These are phyloP conservation scores for Nannizziopsis arthrosporioides DNA, from an alignment of 2,329 filamentous ascomycete genomes.

Conservation along the genomic window DNA sequence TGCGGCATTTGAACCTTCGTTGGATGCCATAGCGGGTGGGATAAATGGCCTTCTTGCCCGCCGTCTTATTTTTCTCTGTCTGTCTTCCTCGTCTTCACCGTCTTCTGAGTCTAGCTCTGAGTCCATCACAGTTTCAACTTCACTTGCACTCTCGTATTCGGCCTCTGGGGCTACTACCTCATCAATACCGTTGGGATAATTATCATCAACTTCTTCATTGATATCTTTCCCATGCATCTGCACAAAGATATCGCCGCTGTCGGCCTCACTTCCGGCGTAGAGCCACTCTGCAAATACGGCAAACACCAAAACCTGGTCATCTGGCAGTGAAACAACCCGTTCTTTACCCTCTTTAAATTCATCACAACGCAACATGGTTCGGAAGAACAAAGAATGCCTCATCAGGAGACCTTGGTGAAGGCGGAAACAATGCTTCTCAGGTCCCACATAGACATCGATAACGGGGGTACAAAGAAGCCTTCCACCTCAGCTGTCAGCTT, in stretches of 20 bases:
- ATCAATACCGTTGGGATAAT: too few species aligned
- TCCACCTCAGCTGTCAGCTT: not conserved
- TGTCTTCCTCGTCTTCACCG: not conserved
- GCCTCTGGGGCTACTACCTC: not conserved
- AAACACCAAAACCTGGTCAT: constrained; percentile 5
- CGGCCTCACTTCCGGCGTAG: constrained; percentile 2
- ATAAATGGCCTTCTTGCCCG: too few species aligned
- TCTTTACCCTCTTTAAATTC: constrained; percentile 3
- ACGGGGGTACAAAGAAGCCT: constrained; percentile 1
- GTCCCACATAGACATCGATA: not conserved
- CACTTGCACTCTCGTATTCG: not conserved
- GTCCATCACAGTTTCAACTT: not conserved
- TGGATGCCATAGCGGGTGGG: too few species aligned
- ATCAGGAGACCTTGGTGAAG: constrained; percentile 4
- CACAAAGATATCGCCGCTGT: constrained; percentile 2
- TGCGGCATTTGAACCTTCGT: too few species aligned
- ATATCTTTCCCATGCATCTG: not conserved
- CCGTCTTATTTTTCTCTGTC: too few species aligned
- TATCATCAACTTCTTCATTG: not conserved
- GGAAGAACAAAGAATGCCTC: constrained; percentile 7
- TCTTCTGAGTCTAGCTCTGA: not conserved
- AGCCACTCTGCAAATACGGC: constrained; percentile 10
- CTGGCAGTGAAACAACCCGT: constrained; percentile 4
- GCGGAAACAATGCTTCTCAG: not conserved
- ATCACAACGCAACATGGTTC: constrained; percentile 1